Evolutionary conservation across 495 filamentous ascomycete species (phyloP), one percentile per base, ranked within the genome.

Genomic region (Penicillium longicatenatum): DNA sequence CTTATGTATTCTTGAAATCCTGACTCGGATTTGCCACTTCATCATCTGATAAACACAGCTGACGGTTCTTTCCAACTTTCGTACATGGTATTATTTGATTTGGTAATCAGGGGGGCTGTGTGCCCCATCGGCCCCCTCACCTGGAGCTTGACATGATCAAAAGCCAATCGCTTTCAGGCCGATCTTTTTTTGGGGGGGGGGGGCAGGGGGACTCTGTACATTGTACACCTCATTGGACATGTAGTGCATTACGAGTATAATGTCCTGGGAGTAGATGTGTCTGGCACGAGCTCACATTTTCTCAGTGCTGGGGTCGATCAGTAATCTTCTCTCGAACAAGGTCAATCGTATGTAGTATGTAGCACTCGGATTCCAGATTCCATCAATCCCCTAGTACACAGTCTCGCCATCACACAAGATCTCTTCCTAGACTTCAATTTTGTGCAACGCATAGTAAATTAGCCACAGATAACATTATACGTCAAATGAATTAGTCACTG

Each of bases 31-130:
- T 57, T 45, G 54, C 50, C 54, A 61, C 59, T 19, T 20, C 8
- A 37, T n/a, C 9, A 49, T 61, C 54, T 57, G 43, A 57, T 50
- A 50, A 54, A 33, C 16, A 26, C 33, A n/a, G n/a, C n/a, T 19
- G 30, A 45, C 57, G 33, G 8, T 54, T 26, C 6, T 11, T 24
- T 16, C 48, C 20, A 26, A 46, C 12, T 24, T 4, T 29, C 21
- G 17, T 6, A 17, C 22, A 4, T 30, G 50, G 48, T 55, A 47
- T 31, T 46, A 14, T 22, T 17, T 19, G 29, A 30, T 54, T 57
- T 48, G 33, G 50, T 57, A 41, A 60, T 64, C 57, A 49, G 58
- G 50, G 55, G 44, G 46, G 44, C 44, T 52, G 55, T 55, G 55
- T 30, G 29, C 45, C 50, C 31, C 31, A 35, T 35, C 10, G 2